Base-by-base conservation (phyloP, 345 rosid genomes). In the Trapa bicornis region DNA sequence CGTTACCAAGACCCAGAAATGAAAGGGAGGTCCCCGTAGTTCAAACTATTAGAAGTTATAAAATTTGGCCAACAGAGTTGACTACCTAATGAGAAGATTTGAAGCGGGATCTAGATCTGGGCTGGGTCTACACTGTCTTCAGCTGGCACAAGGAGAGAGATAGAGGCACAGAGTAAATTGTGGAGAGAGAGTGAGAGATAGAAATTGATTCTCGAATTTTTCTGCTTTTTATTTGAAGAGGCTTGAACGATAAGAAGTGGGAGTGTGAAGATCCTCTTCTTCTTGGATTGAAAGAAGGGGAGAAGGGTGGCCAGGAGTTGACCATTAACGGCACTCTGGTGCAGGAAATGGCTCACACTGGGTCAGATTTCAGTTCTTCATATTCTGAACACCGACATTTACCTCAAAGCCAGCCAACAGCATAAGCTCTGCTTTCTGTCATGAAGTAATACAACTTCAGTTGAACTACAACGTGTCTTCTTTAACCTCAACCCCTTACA, bases 91-190 rank as follows among this genome's bases (percentile, higher is more conserved):
- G 63, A 41, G 43, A 8, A 41, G 37, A 58, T 58, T 35, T 33
- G 63, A 58, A 58, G 63, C 63, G 35, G 63, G 63, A 58, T 58
- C 63, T 58, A 58, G 63, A 58, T 58, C 63, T 58, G 63, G 38
- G 13, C 63, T 32, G 63, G 38, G 63, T 11, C 35, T 11, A 33
- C 63, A 2, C 37, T 36, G 63, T 13, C 5, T 11, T 10, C 16
- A 29, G 5, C 63, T 58, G 38, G 32, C 63, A 29, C 63, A 32
- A 1, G 32, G 48, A 38, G 35, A 9, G 61, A 57, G 36, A 57
- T 13, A 22, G 36, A 29, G 29, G 43, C 4, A 41, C 43, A 45
- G 48, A 45, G 48, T 12, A 4, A 33, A 13, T 0, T 6, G 33
- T 33, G 63, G 38, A 32, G 33, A 58, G 8, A 32, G 63, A 58